phyloP scores from a whole-genome alignment of 1,284 basidiomycete genomes.

The Ganoderma sp. region DNA sequence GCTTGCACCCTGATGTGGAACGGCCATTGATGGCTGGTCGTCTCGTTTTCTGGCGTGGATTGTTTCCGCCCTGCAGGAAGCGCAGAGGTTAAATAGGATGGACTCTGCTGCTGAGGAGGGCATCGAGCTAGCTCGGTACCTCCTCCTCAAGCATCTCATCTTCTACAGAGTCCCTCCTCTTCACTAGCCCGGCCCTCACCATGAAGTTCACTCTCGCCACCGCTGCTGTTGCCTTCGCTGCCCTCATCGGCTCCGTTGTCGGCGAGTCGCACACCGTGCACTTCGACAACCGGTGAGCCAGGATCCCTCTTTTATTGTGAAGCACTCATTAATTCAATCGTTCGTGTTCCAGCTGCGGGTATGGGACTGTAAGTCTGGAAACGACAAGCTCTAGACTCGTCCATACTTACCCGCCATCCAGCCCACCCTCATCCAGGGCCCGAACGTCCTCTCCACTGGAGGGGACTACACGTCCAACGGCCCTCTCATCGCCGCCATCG shows the following conservation, averaged over 20 bases:
- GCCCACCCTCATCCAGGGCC: constrained; percentile 44
- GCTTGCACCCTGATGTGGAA: neutral
- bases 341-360: too few species aligned
- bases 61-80: neutral
- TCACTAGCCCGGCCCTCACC: constrained; percentile 37
- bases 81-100: neutral
- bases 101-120: neutral
- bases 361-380: neutral
- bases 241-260: constrained; percentile 36
- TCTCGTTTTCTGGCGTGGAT: neutral
- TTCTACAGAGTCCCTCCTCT: neutral
- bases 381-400: too few species aligned
- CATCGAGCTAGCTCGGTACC: neutral
- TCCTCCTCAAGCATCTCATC: neutral
- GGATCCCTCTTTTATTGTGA: constrained; percentile 24
- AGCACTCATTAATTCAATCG: too few species aligned
- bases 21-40: neutral
- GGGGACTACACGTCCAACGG: constrained; percentile 42
- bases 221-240: constrained; percentile 34
- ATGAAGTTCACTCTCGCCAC: constrained; percentile 43
- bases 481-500: constrained; percentile 41
- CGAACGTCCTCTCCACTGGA: constrained; percentile 43
- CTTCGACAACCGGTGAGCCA: constrained; percentile 46
- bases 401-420: constrained; percentile 16
- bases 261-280: constrained; percentile 46